phyloP scores from a whole-genome alignment of 2,329 filamentous ascomycete species.

The Pezicula neosporulosa region DNA sequence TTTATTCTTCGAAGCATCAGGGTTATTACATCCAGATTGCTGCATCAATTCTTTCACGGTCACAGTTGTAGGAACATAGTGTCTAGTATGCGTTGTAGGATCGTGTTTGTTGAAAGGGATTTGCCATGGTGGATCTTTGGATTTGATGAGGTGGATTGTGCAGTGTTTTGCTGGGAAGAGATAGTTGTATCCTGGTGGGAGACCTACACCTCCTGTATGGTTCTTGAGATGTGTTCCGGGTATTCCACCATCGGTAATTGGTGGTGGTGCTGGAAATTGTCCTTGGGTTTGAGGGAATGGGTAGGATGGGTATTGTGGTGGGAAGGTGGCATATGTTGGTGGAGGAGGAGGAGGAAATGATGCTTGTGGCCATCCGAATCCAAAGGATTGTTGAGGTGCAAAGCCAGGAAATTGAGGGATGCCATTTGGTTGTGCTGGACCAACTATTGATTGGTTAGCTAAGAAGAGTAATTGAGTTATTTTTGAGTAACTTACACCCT shows the following conservation, averaged over 20 bases:
- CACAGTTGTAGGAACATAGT: conserved; percentile 48
- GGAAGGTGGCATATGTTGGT: neutral
- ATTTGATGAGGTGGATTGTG: conserved; percentile 56
- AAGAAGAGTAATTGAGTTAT: neutral
- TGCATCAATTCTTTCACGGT: conserved; percentile 54
- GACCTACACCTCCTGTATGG: conserved; percentile 52
- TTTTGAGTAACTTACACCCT: neutral
- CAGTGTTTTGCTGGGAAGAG: conserved; percentile 56
- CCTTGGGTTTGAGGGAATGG: neutral
- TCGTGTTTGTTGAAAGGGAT: conserved; percentile 35
- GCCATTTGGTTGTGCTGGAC: neutral
- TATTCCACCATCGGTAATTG: conserved; percentile 26
- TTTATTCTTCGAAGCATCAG: conserved; percentile 47
- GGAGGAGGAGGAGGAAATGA: neutral
- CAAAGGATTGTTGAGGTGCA: neutral
- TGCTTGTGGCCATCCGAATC: neutral
- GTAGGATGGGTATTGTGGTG: neutral
- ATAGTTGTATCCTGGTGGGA: conserved; percentile 61
- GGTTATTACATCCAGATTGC: conserved; percentile 54
- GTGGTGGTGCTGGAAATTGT: neutral
- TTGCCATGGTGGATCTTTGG: conserved; percentile 47
- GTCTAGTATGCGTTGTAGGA: conserved; percentile 43
- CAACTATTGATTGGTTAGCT: neutral
- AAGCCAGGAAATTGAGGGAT: neutral
- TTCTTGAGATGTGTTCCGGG: conserved; percentile 54